A percentile compares a stretch with the other conserved stretches of the same genome.
Evolutionary conservation across 371 early-diverging fungal species (phyloP).

Genomic region (Sporodiniella umbellata): DNA sequence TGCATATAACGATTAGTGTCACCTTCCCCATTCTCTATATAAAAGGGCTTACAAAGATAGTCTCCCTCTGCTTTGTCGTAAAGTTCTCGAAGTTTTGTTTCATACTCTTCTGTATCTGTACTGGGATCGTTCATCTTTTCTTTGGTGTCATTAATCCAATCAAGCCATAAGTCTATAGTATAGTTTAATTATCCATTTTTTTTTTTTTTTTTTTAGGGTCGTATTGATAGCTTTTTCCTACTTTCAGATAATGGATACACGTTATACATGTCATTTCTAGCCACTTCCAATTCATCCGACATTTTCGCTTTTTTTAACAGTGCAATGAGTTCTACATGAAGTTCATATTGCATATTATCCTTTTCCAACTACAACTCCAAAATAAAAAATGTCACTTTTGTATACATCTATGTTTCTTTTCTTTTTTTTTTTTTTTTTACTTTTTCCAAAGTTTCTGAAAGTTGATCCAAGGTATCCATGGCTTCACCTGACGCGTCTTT

Average conservation of each 20-base stretch:
- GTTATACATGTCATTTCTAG: slow-evolving; percentile 53
- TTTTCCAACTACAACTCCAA: slow-evolving; percentile 25
- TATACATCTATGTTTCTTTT: neutral
- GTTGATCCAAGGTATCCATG: neutral
- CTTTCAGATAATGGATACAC: slow-evolving; percentile 61
- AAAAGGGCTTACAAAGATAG: slow-evolving; percentile 52
- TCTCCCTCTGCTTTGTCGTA: slow-evolving; percentile 50
- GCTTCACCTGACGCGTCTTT: too few relatives aligned
- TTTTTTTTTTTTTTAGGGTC: too few relatives aligned
- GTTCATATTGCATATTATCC: slow-evolving; percentile 35
- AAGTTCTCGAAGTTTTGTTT: slow-evolving; percentile 35
- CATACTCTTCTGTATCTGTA: slow-evolving; percentile 31
- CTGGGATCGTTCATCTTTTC: too few relatives aligned
- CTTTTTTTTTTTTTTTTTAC: slow-evolving; percentile 20
- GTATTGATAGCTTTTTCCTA: slow-evolving; percentile 17
- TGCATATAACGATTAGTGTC: slow-evolving; percentile 12
- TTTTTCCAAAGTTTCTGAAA: neutral
- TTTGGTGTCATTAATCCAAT: slow-evolving; percentile 64
- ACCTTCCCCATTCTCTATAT: neutral
- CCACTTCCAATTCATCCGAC: slow-evolving; percentile 44
- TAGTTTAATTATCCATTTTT: neutral
- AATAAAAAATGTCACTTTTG: neutral
- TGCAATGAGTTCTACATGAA: slow-evolving; percentile 29
- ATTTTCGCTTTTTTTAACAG: slow-evolving; percentile 22
- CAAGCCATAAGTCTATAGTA: slow-evolving; percentile 56